Percentiles rank a stretch among this genome's conserved stretches.
Conservation (phyloP, 163 green algal species). For the Prototheca wickerhamii region DNA sequence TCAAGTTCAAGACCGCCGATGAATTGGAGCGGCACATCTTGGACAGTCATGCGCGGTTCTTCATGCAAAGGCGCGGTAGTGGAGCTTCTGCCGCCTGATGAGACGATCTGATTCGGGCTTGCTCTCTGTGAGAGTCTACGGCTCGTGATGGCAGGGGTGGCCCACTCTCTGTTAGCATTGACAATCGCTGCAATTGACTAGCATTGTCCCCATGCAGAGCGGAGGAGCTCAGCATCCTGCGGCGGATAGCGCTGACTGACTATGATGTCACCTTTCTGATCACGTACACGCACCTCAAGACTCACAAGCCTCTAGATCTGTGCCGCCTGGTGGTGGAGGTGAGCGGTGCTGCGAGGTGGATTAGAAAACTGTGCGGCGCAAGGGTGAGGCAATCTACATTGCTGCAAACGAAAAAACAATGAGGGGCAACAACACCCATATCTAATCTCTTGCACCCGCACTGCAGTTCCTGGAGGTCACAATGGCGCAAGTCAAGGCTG, state of each 20-base stretch:
- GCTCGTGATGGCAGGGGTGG: background rate
- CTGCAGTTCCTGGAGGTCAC: slow-evolving; percentile 2
- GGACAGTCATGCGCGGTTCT: slow-evolving; percentile 2
- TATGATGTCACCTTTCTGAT: slow-evolving; percentile 69
- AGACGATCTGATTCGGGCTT: background rate
- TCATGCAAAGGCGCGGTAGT: slow-evolving; percentile 12
- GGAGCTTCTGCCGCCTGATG: background rate
- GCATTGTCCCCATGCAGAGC: slow-evolving; percentile 27
- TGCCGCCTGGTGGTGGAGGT: slow-evolving; percentile 52
- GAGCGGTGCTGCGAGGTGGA: too few species aligned
- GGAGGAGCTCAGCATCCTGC: slow-evolving; percentile 50
- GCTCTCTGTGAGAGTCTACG: background rate
- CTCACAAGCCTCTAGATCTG: slow-evolving; percentile 35
- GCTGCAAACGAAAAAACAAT: too few species aligned
- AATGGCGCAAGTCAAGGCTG: background rate
- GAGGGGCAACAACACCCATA: background rate
- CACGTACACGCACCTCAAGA: slow-evolving; percentile 43
- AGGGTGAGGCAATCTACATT: background rate
- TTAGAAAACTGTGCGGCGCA: background rate
- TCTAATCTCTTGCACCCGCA: background rate
- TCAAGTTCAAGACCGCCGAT: slow-evolving; percentile 37
- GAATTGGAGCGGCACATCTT: slow-evolving; percentile 6
- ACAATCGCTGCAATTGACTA: slow-evolving; percentile 18
- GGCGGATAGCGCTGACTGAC: slow-evolving; percentile 39
- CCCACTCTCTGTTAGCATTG: background rate